Evolutionary conservation across 2,329 filamentous ascomycete species (phyloP), one percentile per base, ranked within the genome.

Genomic region (Helotiales sp.): DNA sequence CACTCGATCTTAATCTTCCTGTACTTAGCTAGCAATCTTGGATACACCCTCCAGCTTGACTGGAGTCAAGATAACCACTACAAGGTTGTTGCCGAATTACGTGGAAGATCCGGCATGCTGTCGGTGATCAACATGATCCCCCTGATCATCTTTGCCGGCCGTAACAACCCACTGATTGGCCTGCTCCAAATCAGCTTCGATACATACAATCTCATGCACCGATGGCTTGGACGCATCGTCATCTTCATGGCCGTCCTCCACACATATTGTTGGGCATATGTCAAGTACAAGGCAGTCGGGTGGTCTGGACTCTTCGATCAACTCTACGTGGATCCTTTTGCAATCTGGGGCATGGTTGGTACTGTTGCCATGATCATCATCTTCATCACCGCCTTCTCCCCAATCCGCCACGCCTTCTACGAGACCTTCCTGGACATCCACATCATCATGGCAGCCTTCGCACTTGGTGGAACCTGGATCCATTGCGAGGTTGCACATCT

Each of bases 401-500:
- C 93, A 0, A 77, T 99, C 61, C 90, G 96, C 69, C 95, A 97
- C 79, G 93, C 94, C 45, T 97, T 97, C 78, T 99, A 99, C 82
- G 96, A 99, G 81, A 96, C 93, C 0, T 99, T 99, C 81, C 86
- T 98, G 74, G 93, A 92, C 77, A 80, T 91, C 32, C 96, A 98
- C 80, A 93, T 97, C 73, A 78, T 92, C 43, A 81, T 97, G 60
- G 93, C 90, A 45, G 79, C 90, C 40, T 76, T 92, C 63, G 82
- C 84, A 57, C 86, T 97, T 60, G 83, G 87, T 65, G 90, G 89
- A 74, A 89, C 94, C 8, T 96, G 90, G 86, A 82, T 94, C 43
- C 96, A 98, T 81, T 88, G 93, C 74, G 83, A 87, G 52, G 82
- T 91, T 10, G 87, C 92, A 30, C 79, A 83, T 3, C 81, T 93